Evolutionary conservation across 1,284 basidiomycete genomes (phyloP).

Genomic region (Apiotrichum akiyoshidainum): DNA sequence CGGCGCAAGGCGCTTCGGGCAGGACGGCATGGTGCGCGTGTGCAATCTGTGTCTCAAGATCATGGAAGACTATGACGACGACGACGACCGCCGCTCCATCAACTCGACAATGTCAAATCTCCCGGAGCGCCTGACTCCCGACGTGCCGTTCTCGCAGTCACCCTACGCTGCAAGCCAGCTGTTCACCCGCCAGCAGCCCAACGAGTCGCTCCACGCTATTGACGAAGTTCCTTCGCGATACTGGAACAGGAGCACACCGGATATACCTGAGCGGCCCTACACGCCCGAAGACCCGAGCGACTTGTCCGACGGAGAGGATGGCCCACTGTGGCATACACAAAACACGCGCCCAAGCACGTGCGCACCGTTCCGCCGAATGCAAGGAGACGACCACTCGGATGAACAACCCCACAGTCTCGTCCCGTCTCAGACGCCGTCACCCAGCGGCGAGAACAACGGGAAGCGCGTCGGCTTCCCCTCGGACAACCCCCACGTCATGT

Average conservation of each 20-base stretch:
- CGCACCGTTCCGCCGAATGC: constrained; percentile 75
- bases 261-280: constrained; percentile 28
- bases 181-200: constrained; percentile 54
- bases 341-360: constrained; percentile 46
- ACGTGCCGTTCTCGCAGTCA: constrained; percentile 59
- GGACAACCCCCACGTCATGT: constrained; percentile 25
- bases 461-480: constrained; percentile 17
- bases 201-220: constrained; percentile 44
- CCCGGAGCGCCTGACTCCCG: constrained; percentile 46
- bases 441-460: neutral
- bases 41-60: constrained; percentile 93
- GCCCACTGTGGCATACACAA: constrained; percentile 51
- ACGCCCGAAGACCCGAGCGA: constrained; percentile 36
- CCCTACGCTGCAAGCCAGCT: constrained; percentile 84
- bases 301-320: constrained; percentile 49
- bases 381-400: constrained; percentile 57
- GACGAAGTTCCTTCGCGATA: constrained; percentile 37
- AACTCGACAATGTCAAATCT: constrained; percentile 37
- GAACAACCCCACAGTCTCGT: constrained; percentile 11
- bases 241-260: constrained; percentile 23
- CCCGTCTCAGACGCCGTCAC: constrained; percentile 9
- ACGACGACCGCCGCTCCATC: constrained; percentile 53
- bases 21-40: constrained; percentile 85
- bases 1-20: constrained; percentile 87
- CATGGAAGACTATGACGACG: constrained; percentile 71